Evolutionary conservation across 129 eudicot species (phyloP), one percentile per base, ranked within the genome.

Genomic region (Artemisia argyi): DNA sequence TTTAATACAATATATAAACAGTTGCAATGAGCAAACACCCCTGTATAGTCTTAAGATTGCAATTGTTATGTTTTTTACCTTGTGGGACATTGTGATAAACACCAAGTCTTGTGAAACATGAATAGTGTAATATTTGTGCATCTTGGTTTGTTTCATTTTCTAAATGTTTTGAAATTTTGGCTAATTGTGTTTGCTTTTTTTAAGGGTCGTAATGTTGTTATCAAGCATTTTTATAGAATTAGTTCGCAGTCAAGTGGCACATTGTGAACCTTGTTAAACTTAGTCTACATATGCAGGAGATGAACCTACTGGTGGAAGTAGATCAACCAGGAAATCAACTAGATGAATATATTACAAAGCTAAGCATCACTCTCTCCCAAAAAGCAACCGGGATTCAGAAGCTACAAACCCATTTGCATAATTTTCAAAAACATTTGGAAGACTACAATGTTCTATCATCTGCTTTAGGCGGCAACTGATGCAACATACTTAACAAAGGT

Each of bases 321-420:
- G 92, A 84, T 30, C 83, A 84, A 75, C 96, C 92, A 7, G 91
- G 88, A 11, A 86, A 82, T 53, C 87, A 86, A 61, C 81, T 89
- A 1, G 92, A 89, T n/a, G 81, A 86, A 20, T 89, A 89, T 66
- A 73, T 89, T n/a, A 57, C 85, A 13, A 84, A 76, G 72, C 52
- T 89, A 71, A 86, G 78, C 22, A 66, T 53, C n/a, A 75, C 86
- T 74, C 86, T 89, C 42, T 84, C 92, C 0, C 79, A 78, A 62
- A 86, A 89, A 72, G 89, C 89, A 52, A 80, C 89, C 3, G 78
- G 81, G 35, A 77, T 86, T 59, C 75, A 84, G 12, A 75, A 82
- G 61, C 76, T 84, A 28, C 91, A 89, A 24, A 75, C 73, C 18
- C 77, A 68, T 11, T 69, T 86, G 58, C 82, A 54, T 63, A 73